Base-by-base conservation (phyloP, 1,284 basidiomycete genomes). In the Peniophora sp. region DNA sequence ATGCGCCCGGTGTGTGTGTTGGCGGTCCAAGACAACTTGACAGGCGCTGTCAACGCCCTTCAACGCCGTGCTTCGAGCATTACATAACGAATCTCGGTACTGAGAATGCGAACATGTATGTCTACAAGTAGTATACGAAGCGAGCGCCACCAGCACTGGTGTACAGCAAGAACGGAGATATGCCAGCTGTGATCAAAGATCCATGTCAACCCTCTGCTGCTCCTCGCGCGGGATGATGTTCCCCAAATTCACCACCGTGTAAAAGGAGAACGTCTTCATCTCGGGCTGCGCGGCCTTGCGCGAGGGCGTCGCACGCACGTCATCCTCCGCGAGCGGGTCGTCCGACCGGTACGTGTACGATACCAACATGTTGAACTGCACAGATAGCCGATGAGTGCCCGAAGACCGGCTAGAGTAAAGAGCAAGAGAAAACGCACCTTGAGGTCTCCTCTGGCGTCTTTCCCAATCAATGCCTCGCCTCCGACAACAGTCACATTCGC, bases 331-430 rank as follows among this genome's bases (percentile, higher is more conserved):
- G 3, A 78, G 72, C 1, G 83, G 75, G 52, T 95, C 93, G 60
- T 96, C 93, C 0, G 88, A 88, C 34, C 88, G 81, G 65, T 97
- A 97, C 0, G 92, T 95, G 64, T 92, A 97, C 3, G 90, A 84
- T 1, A 97, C 85, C 53, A 93, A 76, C 80, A 96, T 86, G 60
- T 94, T 93, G 64, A 94, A 92, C 92, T 96, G 62, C 11, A 35
- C 12, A 32, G 32, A n/a, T n/a, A n/a, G n/a, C n/a, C n/a, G n/a
- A n/a, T n/a, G n/a, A n/a, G n/a, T n/a, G 12, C 15, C 24, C 12
- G 27, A 32, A 32, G 5, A 32, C 27, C 27, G 27, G 27, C 12
- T 32, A 32, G 47, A 18, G 56, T 47, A 18, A 35, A 32, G 11
- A 37, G n/a, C n/a, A n/a, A n/a, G n/a, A n/a, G n/a, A n/a, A 11